Base-by-base conservation (phyloP, 805 yeast genomes). In the Blastobotrys terrestris region DNA sequence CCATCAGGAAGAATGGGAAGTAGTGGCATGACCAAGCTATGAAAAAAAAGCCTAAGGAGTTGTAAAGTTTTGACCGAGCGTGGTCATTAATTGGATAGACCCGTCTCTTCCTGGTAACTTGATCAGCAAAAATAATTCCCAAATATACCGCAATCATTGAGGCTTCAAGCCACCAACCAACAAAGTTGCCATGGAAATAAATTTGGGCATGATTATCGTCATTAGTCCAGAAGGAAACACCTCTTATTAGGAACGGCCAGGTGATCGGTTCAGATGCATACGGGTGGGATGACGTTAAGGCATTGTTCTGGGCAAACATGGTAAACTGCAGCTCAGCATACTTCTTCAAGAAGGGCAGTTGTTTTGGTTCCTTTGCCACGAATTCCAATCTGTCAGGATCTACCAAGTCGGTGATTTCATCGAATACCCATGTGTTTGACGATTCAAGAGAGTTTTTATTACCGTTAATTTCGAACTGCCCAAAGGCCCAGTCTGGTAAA, bases 211-310 rank as follows among this genome's bases (percentile, higher is more conserved):
- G 78, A 51, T 50, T 50, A 19, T 51, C 55, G 50, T 76, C 74
- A 55, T 86, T 82, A 44, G 95, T 91, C 97, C 98, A 94, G 76
- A 92, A 94, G 1, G 97, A 89, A 41, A 94, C 97, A 60, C 99
- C 99, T 14, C 87, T 80, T 51, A 85, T 68, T 52, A 94, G 79
- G 57, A 87, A 76, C 16, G 99, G 99, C 99, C 99, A 94, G 5
- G 84, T 73, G 58, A 81, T 78, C 2, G 99, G 99, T 57, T 81
- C 83, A 3, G 97, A 89, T 7, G 97, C 96, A 74, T 87, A 94
- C 46, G 99, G 99, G 70, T 94, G 99, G 21, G 87, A 89, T 14
- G 91, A 77, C 1, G 90, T 77, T 59, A 94, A 76, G 60, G 84
- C 83, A 72, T 92, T 94, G 72, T 94, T 94, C 64, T 91, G 96